Conservation (phyloP, 805 yeast species). For the Metschnikowia henanensis region DNA sequence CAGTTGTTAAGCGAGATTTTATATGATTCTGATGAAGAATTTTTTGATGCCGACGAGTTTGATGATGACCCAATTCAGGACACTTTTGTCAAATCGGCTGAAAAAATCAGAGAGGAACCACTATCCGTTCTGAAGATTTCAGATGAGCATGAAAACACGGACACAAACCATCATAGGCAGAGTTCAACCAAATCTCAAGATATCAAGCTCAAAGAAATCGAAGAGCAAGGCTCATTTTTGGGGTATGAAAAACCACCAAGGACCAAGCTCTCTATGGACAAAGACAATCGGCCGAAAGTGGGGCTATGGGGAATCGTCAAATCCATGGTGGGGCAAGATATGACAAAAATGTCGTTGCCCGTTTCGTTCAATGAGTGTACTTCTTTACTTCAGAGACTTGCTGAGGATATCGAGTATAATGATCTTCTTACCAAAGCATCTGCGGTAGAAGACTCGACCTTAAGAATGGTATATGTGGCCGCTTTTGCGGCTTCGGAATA, state of each 20-base stretch:
- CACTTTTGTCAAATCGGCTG: background rate
- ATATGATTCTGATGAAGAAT: slow-evolving; percentile 59
- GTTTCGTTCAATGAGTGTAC: slow-evolving; percentile 93
- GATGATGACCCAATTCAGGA: slow-evolving; percentile 25
- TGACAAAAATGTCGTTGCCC: slow-evolving; percentile 87
- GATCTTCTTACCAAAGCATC: slow-evolving; percentile 63
- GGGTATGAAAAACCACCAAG: slow-evolving; percentile 92
- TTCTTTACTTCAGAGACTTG: slow-evolving; percentile 72
- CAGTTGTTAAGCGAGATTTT: slow-evolving; percentile 46
- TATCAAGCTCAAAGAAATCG: slow-evolving; percentile 35
- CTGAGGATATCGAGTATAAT: slow-evolving; percentile 81
- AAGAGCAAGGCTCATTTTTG: slow-evolving; percentile 38
- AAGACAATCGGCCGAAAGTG: slow-evolving; percentile 87
- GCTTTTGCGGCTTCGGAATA: slow-evolving; percentile 79
- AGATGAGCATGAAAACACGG: too few species aligned
- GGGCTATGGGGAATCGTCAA: slow-evolving; percentile 95
- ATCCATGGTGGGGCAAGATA: slow-evolving; percentile 91
- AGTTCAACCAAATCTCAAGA: slow-evolving; percentile 32
- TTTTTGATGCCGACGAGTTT: slow-evolving; percentile 75
- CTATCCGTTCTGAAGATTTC: too few species aligned
- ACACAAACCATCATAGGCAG: background rate
- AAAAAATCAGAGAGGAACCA: too few species aligned
- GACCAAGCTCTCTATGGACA: slow-evolving; percentile 62
- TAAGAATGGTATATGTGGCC: slow-evolving; percentile 66
- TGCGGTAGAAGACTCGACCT: slow-evolving; percentile 49